Percentiles rank a stretch among this genome's conserved stretches.
These are phyloP conservation scores for Curvularia hawaiiensis DNA, from an alignment of 2,329 filamentous ascomycete species.

Conservation along the genomic window DNA sequence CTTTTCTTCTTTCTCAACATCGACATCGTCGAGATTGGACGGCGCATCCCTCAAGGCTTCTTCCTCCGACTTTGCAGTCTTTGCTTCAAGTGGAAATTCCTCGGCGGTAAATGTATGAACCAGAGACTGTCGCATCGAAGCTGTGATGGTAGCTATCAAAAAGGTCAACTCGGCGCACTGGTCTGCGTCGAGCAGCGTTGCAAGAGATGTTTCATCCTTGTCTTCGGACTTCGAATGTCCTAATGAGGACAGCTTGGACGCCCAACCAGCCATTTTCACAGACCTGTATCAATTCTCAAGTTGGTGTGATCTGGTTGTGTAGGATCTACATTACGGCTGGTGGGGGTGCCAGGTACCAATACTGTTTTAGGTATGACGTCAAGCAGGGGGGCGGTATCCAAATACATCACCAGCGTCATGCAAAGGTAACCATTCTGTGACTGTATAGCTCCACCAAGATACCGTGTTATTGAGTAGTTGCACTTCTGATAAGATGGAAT, in stretches of 20 bases:
- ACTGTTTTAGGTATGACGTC: constrained; percentile 27
- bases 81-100: constrained; percentile 24
- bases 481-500: neutral
- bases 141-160: constrained; percentile 55
- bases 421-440: neutral
- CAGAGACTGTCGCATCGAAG: constrained; percentile 53
- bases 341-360: constrained; percentile 1
- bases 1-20: constrained; percentile 41
- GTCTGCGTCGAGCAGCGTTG: constrained; percentile 52
- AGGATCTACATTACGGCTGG: constrained; percentile 1
- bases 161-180: constrained; percentile 55
- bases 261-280: constrained; percentile 34
- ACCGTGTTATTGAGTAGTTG: neutral
- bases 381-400: constrained; percentile 9
- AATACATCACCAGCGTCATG: neutral
- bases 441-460: neutral
- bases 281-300: neutral
- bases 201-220: constrained; percentile 47
- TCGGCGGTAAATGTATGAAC: constrained; percentile 49
- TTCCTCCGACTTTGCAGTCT: constrained; percentile 28
- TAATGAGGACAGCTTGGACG: constrained; percentile 44
- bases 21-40: constrained; percentile 26
- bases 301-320: constrained; percentile 3
- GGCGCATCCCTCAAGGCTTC: constrained; percentile 32
- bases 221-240: constrained; percentile 38